Percentiles rank a stretch among this genome's conserved stretches.
These are phyloP conservation scores for Crithidia mellificae DNA, from an alignment of 208 protist species.

Conservation along the genomic window DNA sequence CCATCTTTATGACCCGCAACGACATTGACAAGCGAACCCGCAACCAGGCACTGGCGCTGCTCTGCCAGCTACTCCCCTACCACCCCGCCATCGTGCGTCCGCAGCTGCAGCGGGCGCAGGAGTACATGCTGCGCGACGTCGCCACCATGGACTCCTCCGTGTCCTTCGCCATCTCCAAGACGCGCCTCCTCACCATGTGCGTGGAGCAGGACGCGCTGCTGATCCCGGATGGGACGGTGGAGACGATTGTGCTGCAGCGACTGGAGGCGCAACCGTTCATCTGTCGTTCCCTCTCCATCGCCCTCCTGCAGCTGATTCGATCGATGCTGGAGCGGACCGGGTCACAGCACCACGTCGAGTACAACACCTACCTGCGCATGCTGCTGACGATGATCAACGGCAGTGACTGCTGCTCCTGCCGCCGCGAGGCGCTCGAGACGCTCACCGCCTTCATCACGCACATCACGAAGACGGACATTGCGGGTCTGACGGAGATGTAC, in stretches of 20 bases:
- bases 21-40: constrained; percentile 61
- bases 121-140: constrained; percentile 86
- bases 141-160: constrained; percentile 77
- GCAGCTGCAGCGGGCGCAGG: constrained; percentile 70
- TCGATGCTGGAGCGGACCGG: constrained; percentile 75
- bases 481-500: constrained; percentile 60
- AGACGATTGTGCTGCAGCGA: constrained; percentile 62
- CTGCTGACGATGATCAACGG: constrained; percentile 75
- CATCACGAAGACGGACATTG: constrained; percentile 54
- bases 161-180: constrained; percentile 67
- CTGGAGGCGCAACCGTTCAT: constrained; percentile 71
- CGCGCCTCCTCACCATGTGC: constrained; percentile 62
- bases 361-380: constrained; percentile 48
- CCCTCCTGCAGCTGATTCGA: constrained; percentile 67
- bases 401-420: constrained; percentile 67
- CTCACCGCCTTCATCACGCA: constrained; percentile 79
- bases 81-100: constrained; percentile 70
- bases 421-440: constrained; percentile 70
- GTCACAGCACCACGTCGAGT: constrained; percentile 59
- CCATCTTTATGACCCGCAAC: constrained; percentile 84
- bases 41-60: constrained; percentile 64
- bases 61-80: constrained; percentile 78
- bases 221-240: constrained; percentile 58
- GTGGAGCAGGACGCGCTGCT: constrained; percentile 75
- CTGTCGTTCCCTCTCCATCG: constrained; percentile 73